Evolutionary conservation across 73 alveolate species (phyloP).

Genomic region (Blepharisma japonicum): DNA sequence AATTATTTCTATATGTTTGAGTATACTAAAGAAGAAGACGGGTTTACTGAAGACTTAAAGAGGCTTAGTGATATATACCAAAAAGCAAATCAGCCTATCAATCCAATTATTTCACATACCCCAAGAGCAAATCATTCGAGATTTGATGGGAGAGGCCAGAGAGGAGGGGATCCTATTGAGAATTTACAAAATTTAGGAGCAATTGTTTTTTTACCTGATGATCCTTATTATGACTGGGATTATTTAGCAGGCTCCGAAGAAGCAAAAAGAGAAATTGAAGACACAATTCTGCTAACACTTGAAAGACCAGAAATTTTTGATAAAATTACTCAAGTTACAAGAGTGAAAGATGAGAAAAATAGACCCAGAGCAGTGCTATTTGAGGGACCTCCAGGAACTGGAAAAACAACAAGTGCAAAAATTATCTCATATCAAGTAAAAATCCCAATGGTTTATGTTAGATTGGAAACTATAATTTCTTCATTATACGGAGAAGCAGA

Average conservation of each 20-base stretch:
- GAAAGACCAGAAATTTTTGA: conserved; percentile 83
- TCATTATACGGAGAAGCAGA: conserved; percentile 88
- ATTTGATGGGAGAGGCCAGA: conserved; percentile 29
- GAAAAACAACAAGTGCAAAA: conserved; percentile 89
- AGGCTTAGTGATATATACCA: conserved; percentile 59
- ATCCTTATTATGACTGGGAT: conserved; percentile 76
- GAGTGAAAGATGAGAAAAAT: conserved; percentile 85
- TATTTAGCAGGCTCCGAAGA: conserved; percentile 91
- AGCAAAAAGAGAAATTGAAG: conserved; percentile 84
- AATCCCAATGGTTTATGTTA: conserved; percentile 84
- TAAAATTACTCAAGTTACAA: conserved; percentile 67
- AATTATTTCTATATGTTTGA: conserved; percentile 9
- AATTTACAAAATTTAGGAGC: conserved; percentile 70
- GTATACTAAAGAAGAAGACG: conserved; percentile 1
- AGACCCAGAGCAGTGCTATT: conserved; percentile 85
- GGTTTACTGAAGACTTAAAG: conserved; percentile 51
- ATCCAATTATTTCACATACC: neutral
- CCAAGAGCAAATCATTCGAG: neutral
- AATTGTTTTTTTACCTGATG: conserved; percentile 66
- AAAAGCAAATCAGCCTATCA: conserved; percentile 52
- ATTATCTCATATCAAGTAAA: conserved; percentile 80
- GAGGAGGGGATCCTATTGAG: conserved; percentile 44
- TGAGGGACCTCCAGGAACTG: conserved; percentile 97
- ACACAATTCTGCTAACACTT: conserved; percentile 77
- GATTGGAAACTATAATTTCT: conserved; percentile 79